These are phyloP conservation scores for Trametes elegans DNA, from an alignment of 768 basidiomycete genomes.

Conservation along the genomic window DNA sequence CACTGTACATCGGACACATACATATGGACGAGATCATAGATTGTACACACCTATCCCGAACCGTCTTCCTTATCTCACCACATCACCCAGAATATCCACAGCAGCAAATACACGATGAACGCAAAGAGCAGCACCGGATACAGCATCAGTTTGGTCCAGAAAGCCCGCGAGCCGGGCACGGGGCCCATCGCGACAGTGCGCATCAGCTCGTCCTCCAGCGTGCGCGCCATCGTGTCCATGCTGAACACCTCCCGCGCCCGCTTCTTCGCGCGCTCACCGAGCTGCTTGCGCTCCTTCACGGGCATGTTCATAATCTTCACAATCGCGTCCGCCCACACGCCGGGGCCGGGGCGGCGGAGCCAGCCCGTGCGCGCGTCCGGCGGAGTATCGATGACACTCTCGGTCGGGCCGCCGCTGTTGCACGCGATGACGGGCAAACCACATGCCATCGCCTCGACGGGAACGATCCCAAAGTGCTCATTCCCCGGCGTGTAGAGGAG, in stretches of 20 bases:
- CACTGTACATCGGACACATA: no score
- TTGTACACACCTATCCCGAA: neutral
- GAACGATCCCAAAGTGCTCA: slow-evolving; percentile 97
- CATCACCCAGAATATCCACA: neutral
- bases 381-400: slow-evolving; percentile 62
- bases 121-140: slow-evolving; percentile 6
- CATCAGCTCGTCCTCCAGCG: slow-evolving; percentile 52
- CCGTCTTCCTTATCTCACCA: neutral
- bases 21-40: no score
- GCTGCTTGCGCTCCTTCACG: slow-evolving; percentile 38
- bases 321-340: slow-evolving; percentile 71
- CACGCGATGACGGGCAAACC: slow-evolving; percentile 89
- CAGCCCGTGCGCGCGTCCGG: slow-evolving; percentile 67
- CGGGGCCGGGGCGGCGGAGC: slow-evolving; percentile 60
- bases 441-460: slow-evolving; percentile 92
- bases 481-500: slow-evolving; percentile 92
- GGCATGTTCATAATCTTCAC: slow-evolving; percentile 52
- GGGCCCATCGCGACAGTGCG: slow-evolving; percentile 58
- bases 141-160: slow-evolving; percentile 6
- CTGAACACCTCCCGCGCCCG: slow-evolving; percentile 70
- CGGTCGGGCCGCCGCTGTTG: slow-evolving; percentile 85
- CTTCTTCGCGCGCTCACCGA: slow-evolving; percentile 54
- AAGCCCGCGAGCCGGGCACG: slow-evolving; percentile 20
- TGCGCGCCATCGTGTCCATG: slow-evolving; percentile 69
- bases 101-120: slow-evolving; percentile 30